Conservation (phyloP, 768 basidiomycete species). For the Xerocomellus intermedius region DNA sequence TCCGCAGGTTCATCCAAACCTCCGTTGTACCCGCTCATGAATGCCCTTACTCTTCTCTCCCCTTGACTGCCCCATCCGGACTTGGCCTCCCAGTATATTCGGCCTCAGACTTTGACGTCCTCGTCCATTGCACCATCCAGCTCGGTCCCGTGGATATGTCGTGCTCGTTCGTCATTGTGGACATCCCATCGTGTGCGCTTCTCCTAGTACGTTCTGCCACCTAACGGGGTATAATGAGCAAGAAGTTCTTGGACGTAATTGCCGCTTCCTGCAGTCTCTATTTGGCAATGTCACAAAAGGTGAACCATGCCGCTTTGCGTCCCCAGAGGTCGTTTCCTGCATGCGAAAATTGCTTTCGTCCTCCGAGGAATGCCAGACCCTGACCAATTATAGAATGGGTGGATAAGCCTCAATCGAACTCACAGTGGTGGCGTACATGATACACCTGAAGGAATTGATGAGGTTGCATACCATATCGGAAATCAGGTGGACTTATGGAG, state of each 20-base stretch:
- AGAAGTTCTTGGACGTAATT: constrained; percentile 88
- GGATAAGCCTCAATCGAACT: constrained; percentile 89
- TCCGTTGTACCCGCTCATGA: constrained; percentile 1
- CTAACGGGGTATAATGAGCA: constrained; percentile 72
- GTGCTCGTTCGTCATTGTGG: constrained; percentile 90
- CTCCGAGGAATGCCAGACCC: constrained; percentile 84
- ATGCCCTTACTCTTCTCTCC: neutral
- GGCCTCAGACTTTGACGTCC: constrained; percentile 84
- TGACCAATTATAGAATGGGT: constrained; percentile 91
- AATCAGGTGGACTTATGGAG: constrained; percentile 93
- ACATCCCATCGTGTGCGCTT: constrained; percentile 93
- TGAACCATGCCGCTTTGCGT: constrained; percentile 55
- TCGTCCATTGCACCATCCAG: constrained; percentile 70
- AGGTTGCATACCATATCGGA: constrained; percentile 85
- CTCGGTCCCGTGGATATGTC: constrained; percentile 92
- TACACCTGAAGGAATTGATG: constrained; percentile 53
- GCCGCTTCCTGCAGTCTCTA: constrained; percentile 87
- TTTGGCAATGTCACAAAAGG: constrained; percentile 52
- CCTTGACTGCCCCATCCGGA: constrained; percentile 31
- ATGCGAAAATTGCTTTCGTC: constrained; percentile 64
- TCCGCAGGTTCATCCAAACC: constrained; percentile 5
- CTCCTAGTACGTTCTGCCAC: constrained; percentile 74
- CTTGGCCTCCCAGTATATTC: constrained; percentile 71
- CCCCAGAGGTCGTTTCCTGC: constrained; percentile 62
- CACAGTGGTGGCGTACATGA: constrained; percentile 58